Percentiles rank a stretch among this genome's conserved stretches.
phyloP scores from a whole-genome alignment of 495 filamentous ascomycete species.

The Opeltia flavorubescens region DNA sequence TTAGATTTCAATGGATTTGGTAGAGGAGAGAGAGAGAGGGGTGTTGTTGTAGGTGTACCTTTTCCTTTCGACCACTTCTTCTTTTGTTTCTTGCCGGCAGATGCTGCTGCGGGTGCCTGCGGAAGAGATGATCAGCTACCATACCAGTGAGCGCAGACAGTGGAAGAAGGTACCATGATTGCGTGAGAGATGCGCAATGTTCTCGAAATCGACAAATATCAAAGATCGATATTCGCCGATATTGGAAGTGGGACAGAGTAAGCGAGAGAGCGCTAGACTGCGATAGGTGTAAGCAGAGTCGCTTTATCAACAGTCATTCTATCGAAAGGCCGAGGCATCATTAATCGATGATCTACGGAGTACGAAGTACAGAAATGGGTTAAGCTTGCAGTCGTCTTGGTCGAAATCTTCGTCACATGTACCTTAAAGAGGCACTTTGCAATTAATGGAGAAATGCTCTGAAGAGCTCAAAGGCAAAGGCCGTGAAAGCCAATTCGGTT shows the following conservation, averaged over 20 bases:
- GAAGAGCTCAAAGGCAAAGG: no score
- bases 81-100: slow-evolving; percentile 94
- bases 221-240: background rate
- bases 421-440: no score
- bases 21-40: background rate
- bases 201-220: background rate
- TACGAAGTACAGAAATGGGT: no score
- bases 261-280: background rate
- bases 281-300: background rate
- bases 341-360: no score
- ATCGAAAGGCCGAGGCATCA: no score
- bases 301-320: background rate
- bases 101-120: slow-evolving; percentile 56
- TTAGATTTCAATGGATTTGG: background rate
- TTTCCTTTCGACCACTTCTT: slow-evolving; percentile 99
- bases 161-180: slow-evolving; percentile 1
- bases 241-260: background rate
- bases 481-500: no score
- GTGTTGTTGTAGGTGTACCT: slow-evolving; percentile 35
- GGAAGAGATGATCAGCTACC: slow-evolving; percentile 6
- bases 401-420: no score
- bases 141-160: background rate
- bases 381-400: no score
- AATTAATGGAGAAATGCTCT: no score
- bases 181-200: background rate